phyloP scores from a whole-genome alignment of 2,329 filamentous ascomycete species.

The Calonectria leucothoes region DNA sequence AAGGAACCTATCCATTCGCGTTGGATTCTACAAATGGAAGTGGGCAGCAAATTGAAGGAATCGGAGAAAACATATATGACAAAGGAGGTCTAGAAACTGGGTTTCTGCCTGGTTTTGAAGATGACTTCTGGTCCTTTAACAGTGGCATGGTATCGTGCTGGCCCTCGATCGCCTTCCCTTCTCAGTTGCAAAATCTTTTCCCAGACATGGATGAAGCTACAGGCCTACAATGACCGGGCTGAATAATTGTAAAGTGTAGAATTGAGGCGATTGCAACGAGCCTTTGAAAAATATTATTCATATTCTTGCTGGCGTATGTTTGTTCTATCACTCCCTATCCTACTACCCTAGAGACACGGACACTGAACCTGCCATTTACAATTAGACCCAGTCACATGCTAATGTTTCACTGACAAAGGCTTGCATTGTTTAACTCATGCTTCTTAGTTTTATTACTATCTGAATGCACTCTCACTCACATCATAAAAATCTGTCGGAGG shows the following conservation, averaged over 20 bases:
- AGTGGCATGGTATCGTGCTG: not conserved
- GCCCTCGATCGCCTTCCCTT: not conserved
- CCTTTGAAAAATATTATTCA: not conserved
- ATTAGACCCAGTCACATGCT: no score
- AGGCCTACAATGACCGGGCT: not conserved
- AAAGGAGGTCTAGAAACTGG: not conserved
- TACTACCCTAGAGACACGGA: no score
- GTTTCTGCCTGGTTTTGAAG: not conserved
- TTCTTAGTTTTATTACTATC: no score
- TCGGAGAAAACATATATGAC: not conserved
- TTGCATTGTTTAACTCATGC: not conserved
- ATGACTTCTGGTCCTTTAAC: not conserved
- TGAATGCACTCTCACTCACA: no score
- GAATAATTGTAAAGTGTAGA: not conserved
- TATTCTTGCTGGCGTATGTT: no score
- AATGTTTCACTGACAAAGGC: no score
- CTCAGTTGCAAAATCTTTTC: not conserved
- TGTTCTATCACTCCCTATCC: no score
- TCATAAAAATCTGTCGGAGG: no score
- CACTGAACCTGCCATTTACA: no score
- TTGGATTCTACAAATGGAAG: not conserved
- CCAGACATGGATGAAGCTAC: not conserved
- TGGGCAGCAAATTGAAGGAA: not conserved
- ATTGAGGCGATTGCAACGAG: not conserved
- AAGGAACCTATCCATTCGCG: not conserved